Evolutionary conservation across 2,329 filamentous ascomycete species (phyloP).

Genomic region (Botryotinia convoluta): DNA sequence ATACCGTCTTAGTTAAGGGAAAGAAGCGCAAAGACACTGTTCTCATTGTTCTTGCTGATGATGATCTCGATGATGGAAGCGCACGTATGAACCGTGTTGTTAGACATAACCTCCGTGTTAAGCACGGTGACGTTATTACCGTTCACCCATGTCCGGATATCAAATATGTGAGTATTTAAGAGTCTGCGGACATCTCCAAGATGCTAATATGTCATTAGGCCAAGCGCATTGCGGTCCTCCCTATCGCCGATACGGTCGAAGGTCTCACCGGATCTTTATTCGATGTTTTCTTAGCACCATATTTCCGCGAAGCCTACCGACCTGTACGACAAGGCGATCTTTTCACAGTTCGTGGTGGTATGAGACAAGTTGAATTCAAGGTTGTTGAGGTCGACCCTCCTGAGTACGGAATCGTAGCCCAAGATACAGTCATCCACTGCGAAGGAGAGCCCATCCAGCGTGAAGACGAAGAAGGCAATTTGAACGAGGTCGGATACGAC

Average conservation of each 20-base stretch:
- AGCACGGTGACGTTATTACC: constrained; percentile 97
- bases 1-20: constrained; percentile 96
- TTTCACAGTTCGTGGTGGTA: constrained; percentile 95
- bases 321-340: constrained; percentile 96
- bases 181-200: background rate
- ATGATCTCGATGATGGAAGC: constrained; percentile 95
- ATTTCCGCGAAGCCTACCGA: constrained; percentile 98
- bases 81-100: constrained; percentile 98
- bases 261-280: constrained; percentile 96
- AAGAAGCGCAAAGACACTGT: constrained; percentile 99
- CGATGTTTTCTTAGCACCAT: constrained; percentile 97
- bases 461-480: constrained; percentile 97
- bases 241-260: constrained; percentile 97
- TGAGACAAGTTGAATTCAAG: constrained; percentile 99
- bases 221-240: constrained; percentile 97
- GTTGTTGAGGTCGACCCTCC: constrained; percentile 98
- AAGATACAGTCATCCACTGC: constrained; percentile 98
- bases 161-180: constrained; percentile 82
- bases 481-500: constrained; percentile 98
- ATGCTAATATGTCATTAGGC: constrained; percentile 56
- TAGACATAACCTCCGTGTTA: constrained; percentile 95
- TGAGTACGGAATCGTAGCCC: constrained; percentile 97
- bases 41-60: constrained; percentile 93
- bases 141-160: constrained; percentile 98
- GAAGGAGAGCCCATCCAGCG: constrained; percentile 96